Conservation (phyloP, 2,329 filamentous ascomycete species). For the Coniochaeta prunicola region DNA sequence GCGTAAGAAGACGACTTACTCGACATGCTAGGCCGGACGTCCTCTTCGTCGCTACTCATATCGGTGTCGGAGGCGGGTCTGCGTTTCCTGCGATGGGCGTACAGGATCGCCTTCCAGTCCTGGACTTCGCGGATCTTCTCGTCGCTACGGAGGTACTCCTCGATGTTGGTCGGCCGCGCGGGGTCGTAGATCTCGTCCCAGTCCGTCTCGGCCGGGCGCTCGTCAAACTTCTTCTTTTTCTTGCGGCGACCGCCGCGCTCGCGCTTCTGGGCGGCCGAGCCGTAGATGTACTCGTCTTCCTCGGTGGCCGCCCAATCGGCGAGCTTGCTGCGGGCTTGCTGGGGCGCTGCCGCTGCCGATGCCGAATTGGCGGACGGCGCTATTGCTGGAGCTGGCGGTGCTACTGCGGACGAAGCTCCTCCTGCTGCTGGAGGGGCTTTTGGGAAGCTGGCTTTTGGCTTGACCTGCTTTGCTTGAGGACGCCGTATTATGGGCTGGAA, state of each 20-base stretch:
- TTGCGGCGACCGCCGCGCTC: slow-evolving; percentile 59
- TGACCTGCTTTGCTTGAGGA: slow-evolving; percentile 54
- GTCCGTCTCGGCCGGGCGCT: slow-evolving; percentile 54
- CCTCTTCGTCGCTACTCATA: slow-evolving; percentile 30
- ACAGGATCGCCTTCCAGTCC: slow-evolving; percentile 80
- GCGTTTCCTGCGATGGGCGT: slow-evolving; percentile 56
- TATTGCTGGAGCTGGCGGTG: slow-evolving; percentile 23
- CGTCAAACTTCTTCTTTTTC: slow-evolving; percentile 54
- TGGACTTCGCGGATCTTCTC: slow-evolving; percentile 72
- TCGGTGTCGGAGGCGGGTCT: slow-evolving; percentile 35
- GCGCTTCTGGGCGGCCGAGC: slow-evolving; percentile 51
- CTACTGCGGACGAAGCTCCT: slow-evolving; percentile 25
- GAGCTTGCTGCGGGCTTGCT: slow-evolving; percentile 53
- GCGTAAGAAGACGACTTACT: slow-evolving; percentile 22
- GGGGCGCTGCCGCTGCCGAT: slow-evolving; percentile 14
- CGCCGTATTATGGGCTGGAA: slow-evolving; percentile 77
- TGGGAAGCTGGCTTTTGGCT: slow-evolving; percentile 53
- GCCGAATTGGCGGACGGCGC: slow-evolving; percentile 8
- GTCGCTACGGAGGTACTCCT: slow-evolving; percentile 77
- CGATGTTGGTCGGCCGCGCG: slow-evolving; percentile 71
- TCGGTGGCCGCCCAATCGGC: slow-evolving; percentile 74
- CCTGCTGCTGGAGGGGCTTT: slow-evolving; percentile 28
- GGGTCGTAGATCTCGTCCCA: slow-evolving; percentile 94
- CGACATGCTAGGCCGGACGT: slow-evolving; percentile 18
- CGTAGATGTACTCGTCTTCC: slow-evolving; percentile 76